Base-by-base conservation (phyloP, 2,329 filamentous ascomycete species). In the Albophoma yamanashiensis region DNA sequence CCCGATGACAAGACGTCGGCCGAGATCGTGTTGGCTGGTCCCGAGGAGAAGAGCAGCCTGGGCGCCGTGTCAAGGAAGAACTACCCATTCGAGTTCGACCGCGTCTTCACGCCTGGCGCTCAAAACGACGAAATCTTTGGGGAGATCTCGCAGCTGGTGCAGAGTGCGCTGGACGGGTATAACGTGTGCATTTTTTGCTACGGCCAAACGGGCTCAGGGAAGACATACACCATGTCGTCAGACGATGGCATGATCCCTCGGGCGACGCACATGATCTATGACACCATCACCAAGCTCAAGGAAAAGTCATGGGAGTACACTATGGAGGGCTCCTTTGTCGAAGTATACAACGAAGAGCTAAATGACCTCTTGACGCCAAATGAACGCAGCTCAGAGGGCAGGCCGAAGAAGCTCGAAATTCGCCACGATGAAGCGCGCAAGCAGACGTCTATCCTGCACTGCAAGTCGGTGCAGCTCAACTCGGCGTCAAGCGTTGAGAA, bases 111-210 rank as follows among this genome's bases (percentile, higher is more conserved):
- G 0, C 92, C 92, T 0, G 75, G 78, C 0, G 85, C 88, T 1
- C 83, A 88, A 65, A 99, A 99, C 70, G 80, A 85, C 22, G 89
- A 96, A 65, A 87, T 99, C 1, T 99, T 99, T 70, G 91, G 90
- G 59, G 94, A 99, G 71, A 97, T 97, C 70, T 95, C 91, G 60
- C 94, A 99, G 71, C 83, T 99, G 40, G 92, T 99, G 1, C 94
- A 99, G 74, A 96, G 91, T 66, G 94, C 95, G 0, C 81, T 99
- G 45, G 94, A 99, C 69, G 94, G 94, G 1, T 99, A 96, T 78
- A 99, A 97, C 67, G 94, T 99, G 58, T 97, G 93, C 74, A 97
- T 99, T 64, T 96, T 99, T 76, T 97, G 92, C 71, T 99, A 99
- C 70, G 94, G 94, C 52, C 94, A 99, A 74, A 99, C 94, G 0